Base-by-base conservation (phyloP, 1,284 basidiomycete species). In the Ceratobasidium theobromae region DNA sequence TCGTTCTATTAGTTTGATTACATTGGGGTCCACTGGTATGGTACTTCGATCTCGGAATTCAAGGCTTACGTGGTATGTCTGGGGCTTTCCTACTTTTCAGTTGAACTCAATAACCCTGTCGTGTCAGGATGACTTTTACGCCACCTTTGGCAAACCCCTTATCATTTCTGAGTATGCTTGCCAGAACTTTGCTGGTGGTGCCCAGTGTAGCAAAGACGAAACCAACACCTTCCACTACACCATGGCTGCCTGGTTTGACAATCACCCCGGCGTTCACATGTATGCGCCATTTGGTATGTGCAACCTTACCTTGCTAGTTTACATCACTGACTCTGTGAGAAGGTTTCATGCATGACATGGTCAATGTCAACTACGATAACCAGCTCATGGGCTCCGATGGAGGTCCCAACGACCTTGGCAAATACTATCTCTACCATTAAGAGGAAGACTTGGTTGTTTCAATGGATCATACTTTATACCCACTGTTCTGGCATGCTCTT, bases 291-390 rank as follows among this genome's bases (percentile, higher is more conserved):
- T 91, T 12, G 53, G 53, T n/a, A 23, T 12, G 6, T 23, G 35
- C 16, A 30, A 43, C 41, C 35, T 16, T 21, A n/a, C n/a, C n/a
- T 23, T 49, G 52, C 30, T 60, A 16, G 51, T 71, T 30, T 41
- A 45, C 69, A 4, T 52, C 4, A 6, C 25, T 52, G 18, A 41
- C 52, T 43, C 58, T 55, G 16, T n/a, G n/a, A n/a, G n/a, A 58
- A 87, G 87, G 86, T 74, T 78, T 81, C 53, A 86, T 91, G 84
- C 73, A 82, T 67, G 76, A 89, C 73, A 82, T 93, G 82, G 78
- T 81, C 67, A 83, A 84, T 60, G 88, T 91, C 73, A 87, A 89
- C 79, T 71, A 77, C 27, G 74, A 77, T 49, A 89, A 93, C 76
- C 75, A 78, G 57, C 79, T 77, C 1, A 62, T 62, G 58, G 14